A percentile compares a stretch with the other conserved stretches of the same genome.
Conservation (phyloP, 1,284 basidiomycete species). For the Pyrrhoderma lamaoense region DNA sequence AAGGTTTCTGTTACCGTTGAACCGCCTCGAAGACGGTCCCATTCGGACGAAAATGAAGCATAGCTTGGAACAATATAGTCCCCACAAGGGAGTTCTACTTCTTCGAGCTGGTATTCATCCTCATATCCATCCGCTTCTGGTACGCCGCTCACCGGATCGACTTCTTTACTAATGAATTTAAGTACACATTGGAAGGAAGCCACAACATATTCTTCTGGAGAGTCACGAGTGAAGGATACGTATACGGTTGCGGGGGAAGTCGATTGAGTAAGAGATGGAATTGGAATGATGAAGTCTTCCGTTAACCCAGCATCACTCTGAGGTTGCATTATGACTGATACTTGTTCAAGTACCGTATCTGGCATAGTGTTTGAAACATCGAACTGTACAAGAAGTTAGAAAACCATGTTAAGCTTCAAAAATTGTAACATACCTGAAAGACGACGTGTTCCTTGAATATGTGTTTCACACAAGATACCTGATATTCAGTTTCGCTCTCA, state of each 20-base stretch:
- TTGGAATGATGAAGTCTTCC: slow-evolving; percentile 94
- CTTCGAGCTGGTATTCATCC: slow-evolving; percentile 97
- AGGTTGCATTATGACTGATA: slow-evolving; percentile 89
- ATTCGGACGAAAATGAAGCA: slow-evolving; percentile 86
- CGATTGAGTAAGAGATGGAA: slow-evolving; percentile 60
- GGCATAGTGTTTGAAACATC: slow-evolving; percentile 98
- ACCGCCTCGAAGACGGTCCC: slow-evolving; percentile 82
- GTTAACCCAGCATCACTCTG: slow-evolving; percentile 69
- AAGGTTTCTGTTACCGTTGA: slow-evolving; percentile 89
- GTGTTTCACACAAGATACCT: slow-evolving; percentile 95
- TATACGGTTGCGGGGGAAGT: slow-evolving; percentile 82
- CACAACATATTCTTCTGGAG: slow-evolving; percentile 69
- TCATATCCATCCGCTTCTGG: slow-evolving; percentile 98
- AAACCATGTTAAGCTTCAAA: background rate
- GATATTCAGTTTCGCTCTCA: slow-evolving; percentile 97
- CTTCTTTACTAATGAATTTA: slow-evolving; percentile 95
- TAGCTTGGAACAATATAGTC: slow-evolving; percentile 95
- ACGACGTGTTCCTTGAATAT: slow-evolving; percentile 94
- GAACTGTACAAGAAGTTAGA: slow-evolving; percentile 48
- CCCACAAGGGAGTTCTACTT: slow-evolving; percentile 87
- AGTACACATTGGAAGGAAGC: slow-evolving; percentile 91
- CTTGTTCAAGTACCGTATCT: slow-evolving; percentile 94
- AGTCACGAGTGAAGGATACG: slow-evolving; percentile 86
- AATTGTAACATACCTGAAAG: slow-evolving; percentile 64
- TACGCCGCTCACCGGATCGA: slow-evolving; percentile 93